Evolutionary conservation across 2,329 filamentous ascomycete species (phyloP).

Genomic region (Microthyrium microscopicum): DNA sequence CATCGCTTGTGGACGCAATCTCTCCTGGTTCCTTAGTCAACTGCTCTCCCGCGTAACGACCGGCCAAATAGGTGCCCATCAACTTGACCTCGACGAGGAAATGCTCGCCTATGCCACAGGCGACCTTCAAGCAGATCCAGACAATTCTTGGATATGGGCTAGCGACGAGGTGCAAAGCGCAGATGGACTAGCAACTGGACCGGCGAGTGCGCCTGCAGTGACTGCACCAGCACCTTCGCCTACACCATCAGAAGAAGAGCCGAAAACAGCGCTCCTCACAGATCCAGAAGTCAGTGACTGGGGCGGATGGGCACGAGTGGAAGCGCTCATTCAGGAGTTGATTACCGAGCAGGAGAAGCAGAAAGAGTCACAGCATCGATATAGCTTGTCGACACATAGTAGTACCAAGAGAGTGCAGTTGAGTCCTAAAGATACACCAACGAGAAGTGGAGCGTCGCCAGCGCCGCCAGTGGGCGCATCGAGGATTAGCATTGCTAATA

Average conservation of each 20-base stretch:
- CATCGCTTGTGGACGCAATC: constrained; percentile 60
- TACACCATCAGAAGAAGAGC: constrained; percentile 11
- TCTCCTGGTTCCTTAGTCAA: constrained; percentile 62
- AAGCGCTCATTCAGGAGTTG: constrained; percentile 43
- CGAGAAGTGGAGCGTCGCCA: constrained; percentile 3
- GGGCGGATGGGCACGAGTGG: constrained; percentile 66
- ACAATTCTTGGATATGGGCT: constrained; percentile 69
- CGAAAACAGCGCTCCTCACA: constrained; percentile 35
- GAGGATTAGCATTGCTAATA: constrained; percentile 28
- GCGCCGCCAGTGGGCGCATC: constrained; percentile 14
- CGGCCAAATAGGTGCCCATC: constrained; percentile 19
- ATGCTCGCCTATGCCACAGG: constrained; percentile 72
- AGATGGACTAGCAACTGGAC: background rate
- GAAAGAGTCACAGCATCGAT: constrained; percentile 11
- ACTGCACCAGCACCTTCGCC: background rate
- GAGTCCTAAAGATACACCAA: constrained; percentile 10
- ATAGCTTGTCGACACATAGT: constrained; percentile 22
- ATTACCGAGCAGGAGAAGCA: constrained; percentile 27
- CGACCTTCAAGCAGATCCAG: constrained; percentile 66
- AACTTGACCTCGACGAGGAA: constrained; percentile 58
- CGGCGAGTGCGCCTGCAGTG: background rate
- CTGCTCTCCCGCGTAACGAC: constrained; percentile 39
- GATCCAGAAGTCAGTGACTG: constrained; percentile 48
- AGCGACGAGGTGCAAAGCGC: constrained; percentile 26
- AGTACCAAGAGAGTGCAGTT: constrained; percentile 21